Base-by-base conservation (phyloP, 495 filamentous ascomycete species). In the Penicillium coffeae region DNA sequence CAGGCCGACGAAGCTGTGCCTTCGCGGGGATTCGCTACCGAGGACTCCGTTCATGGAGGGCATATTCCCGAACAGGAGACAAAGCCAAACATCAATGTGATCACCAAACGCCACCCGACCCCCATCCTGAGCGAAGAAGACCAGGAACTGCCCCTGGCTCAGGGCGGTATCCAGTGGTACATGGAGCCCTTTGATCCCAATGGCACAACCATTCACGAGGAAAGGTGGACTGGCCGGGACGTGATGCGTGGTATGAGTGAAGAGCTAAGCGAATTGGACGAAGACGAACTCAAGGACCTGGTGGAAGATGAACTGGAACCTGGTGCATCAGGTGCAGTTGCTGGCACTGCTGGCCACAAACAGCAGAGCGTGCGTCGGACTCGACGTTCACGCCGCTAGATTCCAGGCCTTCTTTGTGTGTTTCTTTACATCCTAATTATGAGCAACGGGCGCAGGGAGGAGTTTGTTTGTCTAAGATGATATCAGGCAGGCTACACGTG, bases 161-260 rank as follows among this genome's bases (percentile, higher is more conserved):
- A 84, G 40, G 90, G 90, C 38, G 90, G 90, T 10, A 75, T 92
- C 6, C 84, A 87, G 9, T 95, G 91, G 90, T 96, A 94, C 69
- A 81, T 95, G 57, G 75, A 89, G 51, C 79, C 81, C 9, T 92
- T 93, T 58, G 82, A 92, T 32, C 87, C 86, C 0, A 61, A 79
- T 42, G 90, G 92, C 14, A 94, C 88, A 0, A 88, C 79, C 1
- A 71, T 88, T 16, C 70, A 85, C 55, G 86, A 90, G 42, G 87
- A 91, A 67, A 76, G 84, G 47, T 90, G 87, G 82, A 83, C 81
- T 3, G 89, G 86, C 10, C 75, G 84, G 15, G 87, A 89, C 41
- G 80, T 86, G 8, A 75, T 88, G 56, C 79, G 88, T 13, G 84
- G 79, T 13, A 83, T 91, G 72, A 91, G 87, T 48, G 90, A 93